These are phyloP conservation scores for Zymoseptoria ardabiliae DNA, from an alignment of 2,329 filamentous ascomycete species.

Conservation along the genomic window DNA sequence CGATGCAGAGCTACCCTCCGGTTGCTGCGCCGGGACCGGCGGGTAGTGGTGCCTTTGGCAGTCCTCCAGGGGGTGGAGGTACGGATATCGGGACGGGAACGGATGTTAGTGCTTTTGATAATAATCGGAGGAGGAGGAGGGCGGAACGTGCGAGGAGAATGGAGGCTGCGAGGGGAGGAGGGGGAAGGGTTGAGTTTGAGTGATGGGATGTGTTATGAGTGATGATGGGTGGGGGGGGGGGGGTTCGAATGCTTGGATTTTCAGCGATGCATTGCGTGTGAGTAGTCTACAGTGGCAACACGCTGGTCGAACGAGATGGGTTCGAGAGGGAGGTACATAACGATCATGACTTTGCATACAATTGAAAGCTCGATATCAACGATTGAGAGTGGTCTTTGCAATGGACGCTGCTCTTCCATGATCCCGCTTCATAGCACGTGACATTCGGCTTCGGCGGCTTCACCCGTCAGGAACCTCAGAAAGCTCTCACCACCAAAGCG, in stretches of 20 bases:
- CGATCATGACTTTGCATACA: background rate
- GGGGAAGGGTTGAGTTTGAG: constrained; percentile 43
- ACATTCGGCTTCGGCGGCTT: background rate
- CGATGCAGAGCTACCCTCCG: background rate
- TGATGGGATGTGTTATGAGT: constrained; percentile 16
- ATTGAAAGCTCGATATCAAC: too few relatives aligned
- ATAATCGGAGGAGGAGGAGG: constrained; percentile 46
- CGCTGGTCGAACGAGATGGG: background rate
- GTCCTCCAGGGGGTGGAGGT: constrained; percentile 33
- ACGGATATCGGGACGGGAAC: constrained; percentile 33
- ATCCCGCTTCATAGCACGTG: too few relatives aligned
- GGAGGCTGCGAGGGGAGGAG: constrained; percentile 27
- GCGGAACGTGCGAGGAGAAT: constrained; percentile 44
- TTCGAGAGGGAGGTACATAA: background rate
- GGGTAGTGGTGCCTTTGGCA: constrained; percentile 21
- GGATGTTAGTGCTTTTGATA: constrained; percentile 43
- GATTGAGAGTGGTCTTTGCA: too few relatives aligned
- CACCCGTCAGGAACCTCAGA: background rate
- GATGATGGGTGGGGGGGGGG: background rate
- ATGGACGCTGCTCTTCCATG: too few relatives aligned
- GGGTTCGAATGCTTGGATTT: background rate
- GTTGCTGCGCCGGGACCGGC: constrained; percentile 16
- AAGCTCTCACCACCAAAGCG: background rate
- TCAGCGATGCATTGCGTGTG: background rate
- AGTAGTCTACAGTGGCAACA: background rate